phyloP scores from a whole-genome alignment of 2,329 filamentous ascomycete genomes.

The Achaetomium macrosporum region DNA sequence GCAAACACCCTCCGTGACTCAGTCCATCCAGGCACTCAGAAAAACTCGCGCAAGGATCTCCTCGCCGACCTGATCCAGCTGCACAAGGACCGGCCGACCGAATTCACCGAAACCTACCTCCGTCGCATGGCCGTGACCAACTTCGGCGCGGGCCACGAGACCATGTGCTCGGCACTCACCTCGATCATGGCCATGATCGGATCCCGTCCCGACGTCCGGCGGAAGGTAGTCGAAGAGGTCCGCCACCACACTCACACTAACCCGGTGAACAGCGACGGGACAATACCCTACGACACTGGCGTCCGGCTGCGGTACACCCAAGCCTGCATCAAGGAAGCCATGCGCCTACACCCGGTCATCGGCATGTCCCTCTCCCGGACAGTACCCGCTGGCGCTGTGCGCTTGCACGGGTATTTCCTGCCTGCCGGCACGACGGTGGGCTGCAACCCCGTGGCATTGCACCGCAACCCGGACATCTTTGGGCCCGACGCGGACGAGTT shows the following conservation, averaged over 20 bases:
- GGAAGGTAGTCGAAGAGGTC: slow-evolving; percentile 29
- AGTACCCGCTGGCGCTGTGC: slow-evolving; percentile 35
- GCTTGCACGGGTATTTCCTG: slow-evolving; percentile 36
- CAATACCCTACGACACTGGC: slow-evolving; percentile 24
- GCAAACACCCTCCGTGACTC: slow-evolving; percentile 6
- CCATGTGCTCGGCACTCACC: slow-evolving; percentile 47
- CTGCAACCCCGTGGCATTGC: slow-evolving; percentile 46
- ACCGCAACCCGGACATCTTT: slow-evolving; percentile 45
- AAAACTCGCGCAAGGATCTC: slow-evolving; percentile 35
- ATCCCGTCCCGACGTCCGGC: slow-evolving; percentile 31
- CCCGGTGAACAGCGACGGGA: too few relatives aligned
- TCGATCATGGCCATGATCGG: slow-evolving; percentile 44
- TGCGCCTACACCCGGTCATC: slow-evolving; percentile 46
- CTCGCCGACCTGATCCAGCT: slow-evolving; percentile 43
- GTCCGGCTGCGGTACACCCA: slow-evolving; percentile 32
- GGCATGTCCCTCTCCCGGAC: slow-evolving; percentile 46
- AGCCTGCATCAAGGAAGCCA: slow-evolving; percentile 46
- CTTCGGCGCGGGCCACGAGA: slow-evolving; percentile 52
- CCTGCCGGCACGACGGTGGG: slow-evolving; percentile 44
- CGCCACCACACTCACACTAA: slow-evolving; percentile 4
- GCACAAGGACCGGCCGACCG: slow-evolving; percentile 36
- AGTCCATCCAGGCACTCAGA: neutral
- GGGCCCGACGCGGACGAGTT: slow-evolving; percentile 41
- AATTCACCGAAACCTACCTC: slow-evolving; percentile 43
- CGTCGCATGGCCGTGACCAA: slow-evolving; percentile 49